Evolutionary conservation across 306 rosid species (phyloP), one percentile per base, ranked within the genome.

Genomic region (Coriaria nepalensis): DNA sequence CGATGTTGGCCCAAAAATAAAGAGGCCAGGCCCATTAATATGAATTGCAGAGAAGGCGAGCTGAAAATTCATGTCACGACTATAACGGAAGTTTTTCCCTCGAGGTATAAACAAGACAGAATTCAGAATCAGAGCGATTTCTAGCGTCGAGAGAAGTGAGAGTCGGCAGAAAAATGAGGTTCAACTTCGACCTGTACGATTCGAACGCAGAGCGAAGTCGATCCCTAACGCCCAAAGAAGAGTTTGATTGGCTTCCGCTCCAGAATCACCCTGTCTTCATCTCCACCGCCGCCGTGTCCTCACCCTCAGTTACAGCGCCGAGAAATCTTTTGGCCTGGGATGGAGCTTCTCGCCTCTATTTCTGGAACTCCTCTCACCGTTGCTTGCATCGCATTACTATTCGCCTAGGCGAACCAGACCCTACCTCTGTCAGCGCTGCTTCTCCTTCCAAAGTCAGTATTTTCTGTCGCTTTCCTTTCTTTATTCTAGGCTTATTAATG

Each of bases 401-500:
- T 39, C 93, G 85, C 13, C 81, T 85, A 10, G 98, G 96, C 52
- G 96, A 92, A 8, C 98, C 96, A 34, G 86, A 73, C 4, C 86
- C 86, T 32, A 61, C 83, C 47, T 82, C 94, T 15, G 72, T 92
- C 54, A 78, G 73, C 43, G 87, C 93, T 15, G 74, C 93, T 47
- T 79, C 81, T 5, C 96, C 96, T 11, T 78, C 94, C 44, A 82
- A 82, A 86, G 98, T 77, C 15, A 5, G 7, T 34, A 40, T 47
- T 10, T 70, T 10, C 37, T 39, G 6, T 20, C 36, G 5, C 11
- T 40, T 47, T 43, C 15, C 12, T 38, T 52, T 6, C 13, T 44
- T 12, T 7, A 8, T 6, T 8, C 29, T 47, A 5, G 29, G 4
- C 6, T 47, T 13, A 6, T 8, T 2, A 33, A 13, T 5, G 8